Evolutionary conservation across 495 filamentous ascomycete species (phyloP).

Genomic region (Talaromyces stipitatus): DNA sequence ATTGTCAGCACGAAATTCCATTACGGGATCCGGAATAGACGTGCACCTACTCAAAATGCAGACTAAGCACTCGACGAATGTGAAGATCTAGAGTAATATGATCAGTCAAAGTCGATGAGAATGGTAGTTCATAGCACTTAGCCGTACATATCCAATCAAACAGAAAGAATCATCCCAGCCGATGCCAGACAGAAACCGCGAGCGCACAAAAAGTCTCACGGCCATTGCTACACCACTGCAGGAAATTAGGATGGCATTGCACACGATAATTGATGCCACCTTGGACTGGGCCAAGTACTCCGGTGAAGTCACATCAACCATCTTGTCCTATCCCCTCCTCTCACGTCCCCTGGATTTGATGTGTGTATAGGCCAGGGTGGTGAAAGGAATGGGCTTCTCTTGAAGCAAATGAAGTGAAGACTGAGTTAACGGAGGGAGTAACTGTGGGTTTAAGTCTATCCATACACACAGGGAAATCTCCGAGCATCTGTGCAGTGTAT

Average conservation of each 20-base stretch:
- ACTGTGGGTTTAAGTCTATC: neutral
- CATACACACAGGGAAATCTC: neutral
- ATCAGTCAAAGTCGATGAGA: neutral
- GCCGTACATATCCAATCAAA: slow-evolving; percentile 13
- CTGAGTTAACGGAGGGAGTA: neutral
- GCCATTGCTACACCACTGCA: slow-evolving; percentile 9
- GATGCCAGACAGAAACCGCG: slow-evolving; percentile 15
- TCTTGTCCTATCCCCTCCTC: neutral
- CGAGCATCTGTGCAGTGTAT: neutral
- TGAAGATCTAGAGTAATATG: slow-evolving; percentile 13
- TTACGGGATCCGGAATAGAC: neutral
- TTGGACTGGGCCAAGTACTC: slow-evolving; percentile 14
- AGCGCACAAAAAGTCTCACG: slow-evolving; percentile 14
- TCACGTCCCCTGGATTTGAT: neutral
- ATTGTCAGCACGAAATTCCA: slow-evolving; percentile 1
- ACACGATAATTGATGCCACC: slow-evolving; percentile 13
- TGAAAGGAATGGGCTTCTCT: neutral
- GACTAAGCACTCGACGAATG: slow-evolving; percentile 10
- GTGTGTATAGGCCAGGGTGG: neutral
- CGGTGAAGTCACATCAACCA: neutral
- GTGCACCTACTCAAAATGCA: slow-evolving; percentile 13
- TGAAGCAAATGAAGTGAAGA: neutral
- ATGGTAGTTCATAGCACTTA: neutral
- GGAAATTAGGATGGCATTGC: slow-evolving; percentile 12
- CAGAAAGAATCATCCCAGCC: slow-evolving; percentile 15